Evolutionary conservation across 208 protist genomes (phyloP).

Genomic region (Entamoeba moshkovskii): DNA sequence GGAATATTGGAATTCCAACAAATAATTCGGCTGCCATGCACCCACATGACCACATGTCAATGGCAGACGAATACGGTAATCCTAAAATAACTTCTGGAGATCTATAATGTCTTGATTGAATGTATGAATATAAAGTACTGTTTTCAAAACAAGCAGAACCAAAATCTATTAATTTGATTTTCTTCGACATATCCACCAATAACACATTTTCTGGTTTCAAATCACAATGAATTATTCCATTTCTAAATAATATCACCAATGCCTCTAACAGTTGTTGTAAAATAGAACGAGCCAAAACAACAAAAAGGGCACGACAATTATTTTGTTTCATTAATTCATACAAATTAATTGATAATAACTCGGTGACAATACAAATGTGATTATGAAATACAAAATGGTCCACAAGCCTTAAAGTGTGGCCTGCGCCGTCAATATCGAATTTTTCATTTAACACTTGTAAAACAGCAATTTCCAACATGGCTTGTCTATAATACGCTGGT

Average conservation of each 20-base stretch:
- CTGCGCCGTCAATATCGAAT: not conserved
- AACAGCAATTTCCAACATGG: constrained; percentile 31
- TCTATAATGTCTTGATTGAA: constrained; percentile 76
- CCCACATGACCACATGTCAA: constrained; percentile 93
- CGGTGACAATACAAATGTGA: constrained; percentile 55
- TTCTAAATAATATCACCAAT: constrained; percentile 4
- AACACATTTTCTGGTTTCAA: constrained; percentile 62
- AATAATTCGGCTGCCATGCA: constrained; percentile 85
- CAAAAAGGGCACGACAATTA: constrained; percentile 50
- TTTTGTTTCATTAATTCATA: constrained; percentile 66
- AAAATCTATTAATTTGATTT: constrained; percentile 10
- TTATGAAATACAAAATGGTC: constrained; percentile 29
- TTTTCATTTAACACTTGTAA: constrained; percentile 18
- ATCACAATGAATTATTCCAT: constrained; percentile 45
- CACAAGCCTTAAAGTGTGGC: not conserved
- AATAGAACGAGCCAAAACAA: constrained; percentile 37
- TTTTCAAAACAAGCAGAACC: constrained; percentile 42
- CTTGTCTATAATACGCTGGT: constrained; percentile 31
- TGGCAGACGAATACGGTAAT: constrained; percentile 61
- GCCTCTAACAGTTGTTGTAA: constrained; percentile 29
- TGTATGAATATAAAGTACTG: constrained; percentile 65
- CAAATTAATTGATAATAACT: constrained; percentile 62
- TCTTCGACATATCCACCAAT: constrained; percentile 23
- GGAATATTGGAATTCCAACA: constrained; percentile 69
- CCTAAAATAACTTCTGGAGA: constrained; percentile 83